Base-by-base conservation (phyloP, 306 rosid species). In the Sechiopsis laciniata region DNA sequence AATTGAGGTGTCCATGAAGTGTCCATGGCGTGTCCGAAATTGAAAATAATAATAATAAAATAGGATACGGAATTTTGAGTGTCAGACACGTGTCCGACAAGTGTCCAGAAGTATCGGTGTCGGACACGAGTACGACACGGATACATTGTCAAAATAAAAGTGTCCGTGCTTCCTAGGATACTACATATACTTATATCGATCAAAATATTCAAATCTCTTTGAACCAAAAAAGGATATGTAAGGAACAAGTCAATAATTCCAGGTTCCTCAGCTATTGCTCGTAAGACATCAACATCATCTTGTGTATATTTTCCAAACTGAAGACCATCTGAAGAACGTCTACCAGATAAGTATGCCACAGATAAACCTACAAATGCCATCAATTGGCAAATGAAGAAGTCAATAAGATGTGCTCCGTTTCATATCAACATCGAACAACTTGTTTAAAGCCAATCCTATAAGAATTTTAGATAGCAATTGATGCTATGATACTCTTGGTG, bases 251-350 rank as follows among this genome's bases (percentile, higher is more conserved):
- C 99, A 15, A 88, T 42, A 45, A 88, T 42, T 77, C 87, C 95
- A n/a, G 92, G 95, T 50, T 91, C 99, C 83, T 91, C 99, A 1
- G 97, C 95, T 74, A 94, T 87, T 19, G 99, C 97, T 32, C 96
- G 82, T 87, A 94, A 78, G 2, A 84, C 97, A 74, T 89, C 96
- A 60, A 91, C 88, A 72, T 94, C 99, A 45, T 94, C 97, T 83
- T 94, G 86, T 54, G 81, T 83, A 71, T 87, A 89, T 21, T 85
- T 85, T 69, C 97, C 99, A 82, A 85, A 89, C 60, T 78, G 99
- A 80, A 89, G 97, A 75, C 51, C 85, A 64, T 57, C 81, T 0
- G 83, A 66, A 3, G 84, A 86, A 22, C 83, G 82, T 79, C 82
- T 86, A 75, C 99, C 95, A 32, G 99, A 91, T 73, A 94, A 86